These are phyloP conservation scores for Austroboletus sp. DNA, from an alignment of 1,284 basidiomycete species.

Conservation along the genomic window DNA sequence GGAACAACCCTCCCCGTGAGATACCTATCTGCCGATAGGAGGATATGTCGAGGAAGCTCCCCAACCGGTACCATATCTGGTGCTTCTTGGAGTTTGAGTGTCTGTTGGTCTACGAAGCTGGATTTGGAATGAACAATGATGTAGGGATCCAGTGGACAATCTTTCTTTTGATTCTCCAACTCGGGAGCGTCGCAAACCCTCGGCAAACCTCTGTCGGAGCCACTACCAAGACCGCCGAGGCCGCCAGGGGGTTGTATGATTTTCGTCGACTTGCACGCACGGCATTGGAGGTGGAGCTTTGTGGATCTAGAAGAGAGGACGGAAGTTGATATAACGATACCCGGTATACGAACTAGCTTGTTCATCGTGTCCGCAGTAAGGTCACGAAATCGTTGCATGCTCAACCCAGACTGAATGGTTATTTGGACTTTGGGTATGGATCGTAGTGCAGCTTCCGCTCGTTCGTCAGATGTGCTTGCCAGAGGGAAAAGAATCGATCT, in stretches of 20 bases:
- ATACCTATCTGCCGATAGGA: conserved; percentile 86
- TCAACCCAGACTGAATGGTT: conserved; percentile 81
- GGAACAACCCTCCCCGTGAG: conserved; percentile 89
- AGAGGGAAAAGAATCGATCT: conserved; percentile 75
- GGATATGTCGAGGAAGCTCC: conserved; percentile 93
- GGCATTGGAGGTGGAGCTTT: conserved; percentile 87
- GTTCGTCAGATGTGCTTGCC: conserved; percentile 44
- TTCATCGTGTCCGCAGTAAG: conserved; percentile 91
- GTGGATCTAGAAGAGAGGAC: conserved; percentile 90
- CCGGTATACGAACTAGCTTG: conserved; percentile 92
- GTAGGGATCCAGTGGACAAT: conserved; percentile 94
- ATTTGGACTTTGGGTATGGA: conserved; percentile 85
- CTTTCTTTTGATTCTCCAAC: conserved; percentile 74
- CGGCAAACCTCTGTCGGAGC: conserved; percentile 75
- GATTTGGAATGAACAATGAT: conserved; percentile 94
- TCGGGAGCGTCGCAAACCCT: conserved; percentile 76
- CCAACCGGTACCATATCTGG: conserved; percentile 99
- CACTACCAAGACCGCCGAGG: conserved; percentile 78
- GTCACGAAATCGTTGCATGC: conserved; percentile 90
- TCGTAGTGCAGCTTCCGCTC: conserved; percentile 51
- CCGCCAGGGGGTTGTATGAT: conserved; percentile 76
- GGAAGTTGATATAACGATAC: conserved; percentile 96
- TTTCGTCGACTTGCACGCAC: conserved; percentile 82
- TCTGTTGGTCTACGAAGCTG: conserved; percentile 92
- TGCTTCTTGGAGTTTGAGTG: conserved; percentile 95